These are phyloP conservation scores for Notholithocarpus densiflorus DNA, from an alignment of 306 rosid species.

Conservation along the genomic window DNA sequence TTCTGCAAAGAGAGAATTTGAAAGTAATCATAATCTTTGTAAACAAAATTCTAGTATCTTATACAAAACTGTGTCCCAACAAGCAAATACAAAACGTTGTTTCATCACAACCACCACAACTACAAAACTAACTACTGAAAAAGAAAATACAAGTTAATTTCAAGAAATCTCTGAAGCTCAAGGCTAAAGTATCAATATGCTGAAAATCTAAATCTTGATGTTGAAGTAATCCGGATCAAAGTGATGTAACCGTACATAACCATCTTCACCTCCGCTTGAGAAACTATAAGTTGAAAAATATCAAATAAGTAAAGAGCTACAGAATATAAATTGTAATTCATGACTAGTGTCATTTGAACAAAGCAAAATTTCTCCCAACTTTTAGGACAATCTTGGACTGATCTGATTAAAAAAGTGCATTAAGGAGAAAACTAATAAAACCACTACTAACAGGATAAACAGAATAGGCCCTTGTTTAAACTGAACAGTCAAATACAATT, in stretches of 20 bases:
- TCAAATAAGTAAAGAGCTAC: background rate
- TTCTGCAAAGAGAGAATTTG: background rate
- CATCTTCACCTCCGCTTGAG: conserved; percentile 98
- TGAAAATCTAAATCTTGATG: conserved; percentile 59
- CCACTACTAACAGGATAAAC: background rate
- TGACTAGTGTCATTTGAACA: background rate
- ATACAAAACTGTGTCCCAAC: conserved; percentile 23
- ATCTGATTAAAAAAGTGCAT: background rate
- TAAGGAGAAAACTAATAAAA: background rate
- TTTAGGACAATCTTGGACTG: background rate
- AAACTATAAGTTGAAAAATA: conserved; percentile 43
- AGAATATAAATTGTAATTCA: background rate
- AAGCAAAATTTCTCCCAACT: no score
- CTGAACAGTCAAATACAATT: background rate
- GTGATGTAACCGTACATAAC: conserved; percentile 87
- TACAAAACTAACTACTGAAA: background rate
- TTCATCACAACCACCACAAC: background rate
- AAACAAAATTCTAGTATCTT: conserved; percentile 9
- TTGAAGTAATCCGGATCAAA: conserved; percentile 88
- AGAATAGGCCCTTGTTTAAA: background rate
- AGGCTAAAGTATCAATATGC: background rate
- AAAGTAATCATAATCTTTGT: background rate
- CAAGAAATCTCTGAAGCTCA: background rate
- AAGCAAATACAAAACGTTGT: conserved; percentile 1
- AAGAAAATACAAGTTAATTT: background rate